Percentiles rank a stretch among this genome's conserved stretches.
phyloP scores from a whole-genome alignment of 768 basidiomycete species.

The Zangia roseola region DNA sequence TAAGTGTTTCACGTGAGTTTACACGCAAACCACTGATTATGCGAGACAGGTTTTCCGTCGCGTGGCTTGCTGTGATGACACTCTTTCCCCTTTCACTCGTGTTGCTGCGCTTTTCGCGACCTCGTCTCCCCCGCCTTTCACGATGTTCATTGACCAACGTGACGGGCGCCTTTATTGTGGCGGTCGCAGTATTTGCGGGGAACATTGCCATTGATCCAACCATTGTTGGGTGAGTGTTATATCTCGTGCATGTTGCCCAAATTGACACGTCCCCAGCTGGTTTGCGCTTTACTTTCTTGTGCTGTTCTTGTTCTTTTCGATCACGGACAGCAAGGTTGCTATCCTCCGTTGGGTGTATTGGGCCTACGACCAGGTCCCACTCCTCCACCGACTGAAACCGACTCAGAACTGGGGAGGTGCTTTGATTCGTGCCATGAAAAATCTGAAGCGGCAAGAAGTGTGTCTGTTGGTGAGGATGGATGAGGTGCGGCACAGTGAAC shows the following conservation, averaged over 20 bases:
- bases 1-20: conserved; percentile 20
- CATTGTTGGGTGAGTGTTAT: conserved; percentile 47
- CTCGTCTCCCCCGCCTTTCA: conserved; percentile 47
- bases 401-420: conserved; percentile 43
- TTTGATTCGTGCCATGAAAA: conserved; percentile 45
- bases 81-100: conserved; percentile 62
- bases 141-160: conserved; percentile 42
- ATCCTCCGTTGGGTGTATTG: conserved; percentile 57
- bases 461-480: conserved; percentile 64
- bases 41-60: conserved; percentile 55
- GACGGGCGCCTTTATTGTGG: conserved; percentile 41
- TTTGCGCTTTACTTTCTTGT: conserved; percentile 61
- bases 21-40: conserved; percentile 1
- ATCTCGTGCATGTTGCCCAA: background rate
- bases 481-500: conserved; percentile 45
- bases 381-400: conserved; percentile 39
- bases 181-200: conserved; percentile 48
- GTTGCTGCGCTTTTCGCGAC: conserved; percentile 63
- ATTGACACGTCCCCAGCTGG: conserved; percentile 41
- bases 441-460: conserved; percentile 51
- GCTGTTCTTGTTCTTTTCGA: conserved; percentile 46
- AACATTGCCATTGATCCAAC: conserved; percentile 58
- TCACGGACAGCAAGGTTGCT: conserved; percentile 53
- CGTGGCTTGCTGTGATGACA: conserved; percentile 64
- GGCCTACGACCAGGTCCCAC: conserved; percentile 59